Base-by-base conservation (phyloP, 1,284 basidiomycete species). In the Entoloma clypeatum region DNA sequence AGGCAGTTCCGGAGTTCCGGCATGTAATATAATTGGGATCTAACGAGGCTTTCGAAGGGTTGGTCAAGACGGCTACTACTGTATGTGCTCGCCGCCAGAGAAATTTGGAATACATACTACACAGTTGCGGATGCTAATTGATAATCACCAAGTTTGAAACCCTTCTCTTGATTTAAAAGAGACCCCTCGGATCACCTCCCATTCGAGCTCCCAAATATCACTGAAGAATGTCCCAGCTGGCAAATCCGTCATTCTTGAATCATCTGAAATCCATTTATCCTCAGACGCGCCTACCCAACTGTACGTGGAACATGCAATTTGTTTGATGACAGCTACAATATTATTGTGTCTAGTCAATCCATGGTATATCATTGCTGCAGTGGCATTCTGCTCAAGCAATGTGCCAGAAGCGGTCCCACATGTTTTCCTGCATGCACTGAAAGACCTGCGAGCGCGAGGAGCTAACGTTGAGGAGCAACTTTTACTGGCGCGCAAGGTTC, bases 301-400 rank as follows among this genome's bases (percentile, higher is more conserved):
- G 47, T 50, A 25, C 29, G 47, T 16, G 18, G 3, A 16, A 5
- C 13, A 26, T 16, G 13, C 7, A 14, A 17, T 9, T 27, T 7
- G 22, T 33, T 13, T 22, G 1, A 29, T 25, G 9, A 34, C 13
- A 11, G 6, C 16, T 8, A 8, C n/a, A 13, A 3, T 22, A 11
- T 11, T n/a, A 13, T 31, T 21, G 16, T 3, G 22, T 39, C 34
- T 47, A 27, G 45, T 56, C n/a, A 76, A 69, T 45, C 72, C 77
- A 3, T 82, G 79, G 79, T 77, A 72, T 45, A 63, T 79, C 28
- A 59, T 79, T 28, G 67, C 75, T 2, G 69, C 72, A 10, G 72
- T 77, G 22, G 64, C 73, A 1, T 79, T 75, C 56, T 69, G 67
- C 47, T 72, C 77, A 1, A 69, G 69, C 53, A 81, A 81, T 53